Conservation (phyloP, 2,329 filamentous ascomycete genomes). For the Xylariaceae sp. region DNA sequence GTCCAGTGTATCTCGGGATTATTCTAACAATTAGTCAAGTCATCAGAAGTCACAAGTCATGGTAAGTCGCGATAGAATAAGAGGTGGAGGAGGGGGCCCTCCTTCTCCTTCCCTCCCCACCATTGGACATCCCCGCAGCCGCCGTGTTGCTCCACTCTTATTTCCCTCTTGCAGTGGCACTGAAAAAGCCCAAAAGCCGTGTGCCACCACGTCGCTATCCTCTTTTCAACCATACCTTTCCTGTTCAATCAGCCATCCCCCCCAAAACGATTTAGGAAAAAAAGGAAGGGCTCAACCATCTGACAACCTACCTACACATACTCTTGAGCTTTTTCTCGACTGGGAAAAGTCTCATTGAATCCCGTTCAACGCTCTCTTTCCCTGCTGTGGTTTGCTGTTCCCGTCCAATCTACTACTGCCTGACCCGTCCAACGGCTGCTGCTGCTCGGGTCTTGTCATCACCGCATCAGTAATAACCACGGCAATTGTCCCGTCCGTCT, state of each 20-base stretch:
- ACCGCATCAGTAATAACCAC: no score
- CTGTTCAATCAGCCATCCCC: constrained; percentile 42
- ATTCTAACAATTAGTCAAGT: no score
- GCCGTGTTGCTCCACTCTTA: constrained; percentile 24
- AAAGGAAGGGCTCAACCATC: constrained; percentile 19
- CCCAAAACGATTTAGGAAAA: constrained; percentile 32
- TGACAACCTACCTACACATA: constrained; percentile 10
- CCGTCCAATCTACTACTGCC: not conserved
- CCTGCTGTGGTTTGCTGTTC: not conserved
- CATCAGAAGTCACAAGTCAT: no score
- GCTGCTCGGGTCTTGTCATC: no score
- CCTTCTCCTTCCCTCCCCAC: not conserved
- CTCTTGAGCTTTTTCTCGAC: constrained; percentile 38
- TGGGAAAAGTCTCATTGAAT: constrained; percentile 30
- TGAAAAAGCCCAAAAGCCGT: constrained; percentile 33
- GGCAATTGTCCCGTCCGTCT: not conserved
- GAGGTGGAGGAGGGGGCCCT: no score
- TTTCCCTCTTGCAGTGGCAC: constrained; percentile 30
- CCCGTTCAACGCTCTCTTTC: constrained; percentile 6
- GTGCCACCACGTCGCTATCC: constrained; percentile 48
- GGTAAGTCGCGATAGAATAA: no score
- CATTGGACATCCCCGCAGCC: constrained; percentile 16
- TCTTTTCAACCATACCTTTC: constrained; percentile 48
- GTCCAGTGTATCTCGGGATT: no score
- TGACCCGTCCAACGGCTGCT: not conserved